These are phyloP conservation scores for Suillus subaureus DNA, from an alignment of 768 basidiomycete species.

Conservation along the genomic window DNA sequence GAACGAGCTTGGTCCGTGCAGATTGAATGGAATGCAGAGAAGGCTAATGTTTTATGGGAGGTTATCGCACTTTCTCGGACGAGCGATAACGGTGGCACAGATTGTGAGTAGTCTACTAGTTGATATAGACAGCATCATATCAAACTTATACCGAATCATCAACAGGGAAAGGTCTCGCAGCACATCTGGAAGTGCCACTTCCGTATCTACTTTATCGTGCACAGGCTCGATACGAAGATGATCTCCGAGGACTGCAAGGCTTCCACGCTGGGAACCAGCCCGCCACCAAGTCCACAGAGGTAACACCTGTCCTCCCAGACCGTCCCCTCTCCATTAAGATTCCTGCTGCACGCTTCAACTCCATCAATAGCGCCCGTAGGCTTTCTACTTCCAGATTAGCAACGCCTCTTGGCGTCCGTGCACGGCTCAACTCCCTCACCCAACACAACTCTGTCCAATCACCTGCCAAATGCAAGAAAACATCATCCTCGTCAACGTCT, in stretches of 20 bases:
- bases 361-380: conserved; percentile 19
- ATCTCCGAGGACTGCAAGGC: conserved; percentile 75
- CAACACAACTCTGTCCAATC: conserved; percentile 49
- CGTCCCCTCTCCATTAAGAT: conserved; percentile 3
- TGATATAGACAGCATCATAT: not conserved
- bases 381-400: conserved; percentile 44
- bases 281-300: conserved; percentile 17
- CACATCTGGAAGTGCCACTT: conserved; percentile 77
- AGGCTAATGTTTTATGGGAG: conserved; percentile 86
- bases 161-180: conserved; percentile 82
- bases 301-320: conserved; percentile 18
- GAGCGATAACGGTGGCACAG: conserved; percentile 71
- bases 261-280: conserved; percentile 45
- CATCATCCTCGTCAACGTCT: conserved; percentile 69
- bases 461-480: conserved; percentile 40
- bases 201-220: conserved; percentile 86
- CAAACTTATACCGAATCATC: not conserved
- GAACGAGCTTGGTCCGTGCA: conserved; percentile 32
- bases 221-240: conserved; percentile 83
- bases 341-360: conserved; percentile 6
- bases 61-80: conserved; percentile 79
- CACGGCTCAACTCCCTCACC: conserved; percentile 69
- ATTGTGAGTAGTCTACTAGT: conserved; percentile 56
- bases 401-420: conserved; percentile 67
- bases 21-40: conserved; percentile 87